Base-by-base conservation (phyloP, 2,329 filamentous ascomycete genomes). In the Tympanopsis confertula region DNA sequence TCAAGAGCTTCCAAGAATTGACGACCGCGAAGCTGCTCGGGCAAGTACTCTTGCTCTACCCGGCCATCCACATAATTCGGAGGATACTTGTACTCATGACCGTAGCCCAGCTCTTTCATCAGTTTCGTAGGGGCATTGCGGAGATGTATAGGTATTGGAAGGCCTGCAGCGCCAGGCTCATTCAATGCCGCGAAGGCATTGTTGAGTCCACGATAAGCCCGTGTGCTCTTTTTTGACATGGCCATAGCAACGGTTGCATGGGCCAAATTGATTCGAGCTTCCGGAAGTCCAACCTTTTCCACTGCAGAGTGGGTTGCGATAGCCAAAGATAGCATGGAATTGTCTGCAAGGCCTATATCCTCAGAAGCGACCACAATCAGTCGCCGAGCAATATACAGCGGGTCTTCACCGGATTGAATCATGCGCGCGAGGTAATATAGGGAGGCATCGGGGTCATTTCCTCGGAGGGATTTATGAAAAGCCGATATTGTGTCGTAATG, bases 401-500 rank as follows among this genome's bases (percentile, higher is more conserved):
- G 86, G 50, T 96, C 91, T 58, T 96, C 89, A 41, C 89, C 89
- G 0, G 85, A 91, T 51, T 94, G 83, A 4, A 98, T 74, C 91
- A 98, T 98, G 24, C 91, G 81, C 0, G 85, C 86, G 2, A 98
- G 75, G 57, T 96, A 98, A 63, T 96, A 98, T 1, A 98, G 70
- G 0, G 89, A 74, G 0, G 89, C 91, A 55, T 96, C 84, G 0
- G 89, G 59, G 51, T 95, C 81, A 39, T 78, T 82, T 28, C 91
- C 91, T 35, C 91, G 82, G 7, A 96, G 79, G 2, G 87, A 87
- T 52, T 98, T 98, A 69, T 96, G 91, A 50, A 96, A 91, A 19
- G 91, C 91, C 1, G 86, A 94, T 51, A 98, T 96, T 38, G 85
- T 91, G 54, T 98, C 89, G 63, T 96, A 98, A 61, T 96, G 91